Conservation (phyloP, 2,329 filamentous ascomycete species). For the Fusarium compactum region DNA sequence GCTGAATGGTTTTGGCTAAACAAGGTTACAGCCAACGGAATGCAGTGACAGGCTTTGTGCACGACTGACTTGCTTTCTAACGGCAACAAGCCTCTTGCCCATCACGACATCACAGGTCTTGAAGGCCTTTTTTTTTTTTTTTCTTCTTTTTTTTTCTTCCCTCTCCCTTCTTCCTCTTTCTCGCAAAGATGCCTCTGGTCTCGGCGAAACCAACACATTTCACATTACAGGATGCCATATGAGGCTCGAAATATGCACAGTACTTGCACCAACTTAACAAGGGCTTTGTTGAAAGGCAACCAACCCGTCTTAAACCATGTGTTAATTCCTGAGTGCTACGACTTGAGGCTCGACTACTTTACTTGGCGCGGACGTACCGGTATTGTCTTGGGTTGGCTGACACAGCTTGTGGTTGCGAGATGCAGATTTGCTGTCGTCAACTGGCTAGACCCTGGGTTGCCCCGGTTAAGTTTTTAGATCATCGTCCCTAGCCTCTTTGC, state of each 20-base stretch:
- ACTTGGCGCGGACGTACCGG: constrained; percentile 31
- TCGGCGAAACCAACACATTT: constrained; percentile 35
- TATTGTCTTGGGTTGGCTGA: constrained; percentile 38
- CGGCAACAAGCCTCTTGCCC: constrained; percentile 40
- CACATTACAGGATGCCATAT: neutral
- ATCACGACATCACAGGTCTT: constrained; percentile 28
- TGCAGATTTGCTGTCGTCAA: constrained; percentile 41
- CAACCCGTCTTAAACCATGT: constrained; percentile 33
- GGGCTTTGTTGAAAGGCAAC: constrained; percentile 22
- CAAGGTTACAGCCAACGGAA: constrained; percentile 35
- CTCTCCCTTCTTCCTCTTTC: neutral
- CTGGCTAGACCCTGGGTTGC: constrained; percentile 41
- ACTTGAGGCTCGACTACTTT: constrained; percentile 33
- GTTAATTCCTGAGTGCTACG: constrained; percentile 39
- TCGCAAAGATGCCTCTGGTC: constrained; percentile 28
- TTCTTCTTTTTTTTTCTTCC: no score
- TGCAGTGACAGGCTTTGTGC: constrained; percentile 34
- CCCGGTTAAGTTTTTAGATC: constrained; percentile 44
- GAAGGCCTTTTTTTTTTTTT: constrained; percentile 2
- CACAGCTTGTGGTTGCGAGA: constrained; percentile 39
- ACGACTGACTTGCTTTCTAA: constrained; percentile 35
- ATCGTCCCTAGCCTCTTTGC: constrained; percentile 37
- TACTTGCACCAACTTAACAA: constrained; percentile 27
- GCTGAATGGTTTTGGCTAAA: constrained; percentile 32
- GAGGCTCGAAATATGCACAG: neutral